Evolutionary conservation across 371 early-diverging fungal genomes (phyloP), one percentile per base, ranked within the genome.

Genomic region (Mortierella sp.): DNA sequence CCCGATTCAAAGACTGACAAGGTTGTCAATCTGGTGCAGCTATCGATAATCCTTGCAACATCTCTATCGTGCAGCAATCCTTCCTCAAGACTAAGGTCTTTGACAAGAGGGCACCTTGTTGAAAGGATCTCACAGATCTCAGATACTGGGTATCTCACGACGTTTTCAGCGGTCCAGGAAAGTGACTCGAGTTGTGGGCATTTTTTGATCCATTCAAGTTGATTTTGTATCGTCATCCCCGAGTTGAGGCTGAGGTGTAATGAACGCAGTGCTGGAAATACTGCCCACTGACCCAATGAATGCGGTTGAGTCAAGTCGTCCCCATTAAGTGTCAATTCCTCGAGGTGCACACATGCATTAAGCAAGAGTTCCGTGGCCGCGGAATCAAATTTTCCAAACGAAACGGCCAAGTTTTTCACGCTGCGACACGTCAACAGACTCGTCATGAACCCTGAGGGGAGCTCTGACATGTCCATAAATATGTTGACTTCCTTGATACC

Each of bases 121-220:
- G 52, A 10, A 39, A 66, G 61, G 11, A 61, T 35, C 24, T 72
- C 40, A 10, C 52, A 65, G 9, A 72, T 39, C 0, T 28, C 57
- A 1, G 58, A 16, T 11, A 49, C 45, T 0, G 68, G 73, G 16
- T 49, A 51, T 40, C 22, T 51, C 20, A 37, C 10, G 22, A 11
- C 22, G 9, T 40, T 51, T n/a, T 59, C 26, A 14, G 22, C 16
- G 10, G 39, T n/a, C 73, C 73, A 72, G 5, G 26, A 26, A 12
- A 72, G 37, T 2, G 39, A 14, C 20, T 37, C 32, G 6, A 73
- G 11, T 3, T 16, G 35, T 0, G 67, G 73, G 20, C 73, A 67
- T 26, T 43, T 67, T 20, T 45, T 57, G 57, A 73, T 57, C 45
- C 39, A 37, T 37, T 68, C 37, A 22, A 58, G 59, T 39, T 68